phyloP scores from a whole-genome alignment of 805 yeast species.

The Pichia exigua region DNA sequence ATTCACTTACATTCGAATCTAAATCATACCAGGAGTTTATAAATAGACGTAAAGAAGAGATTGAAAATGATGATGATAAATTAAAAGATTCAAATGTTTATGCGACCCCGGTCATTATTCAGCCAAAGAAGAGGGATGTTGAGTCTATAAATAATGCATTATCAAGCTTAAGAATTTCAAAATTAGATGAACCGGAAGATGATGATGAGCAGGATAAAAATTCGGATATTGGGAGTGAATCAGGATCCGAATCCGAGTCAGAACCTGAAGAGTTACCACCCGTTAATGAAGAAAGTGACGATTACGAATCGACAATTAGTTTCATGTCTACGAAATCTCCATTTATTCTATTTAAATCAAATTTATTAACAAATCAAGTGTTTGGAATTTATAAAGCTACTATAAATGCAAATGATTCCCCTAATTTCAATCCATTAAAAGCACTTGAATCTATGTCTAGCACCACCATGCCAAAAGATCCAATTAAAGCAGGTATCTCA shows the following conservation, averaged over 20 bases:
- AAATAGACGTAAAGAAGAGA: constrained; percentile 13
- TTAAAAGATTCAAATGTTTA: neutral
- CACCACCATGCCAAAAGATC: constrained; percentile 9
- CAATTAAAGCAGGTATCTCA: constrained; percentile 36
- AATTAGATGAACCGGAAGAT: constrained; percentile 1
- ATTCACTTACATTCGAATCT: constrained; percentile 35
- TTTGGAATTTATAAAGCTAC: constrained; percentile 64
- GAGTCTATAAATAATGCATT: neutral
- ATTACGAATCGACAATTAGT: constrained; percentile 34
- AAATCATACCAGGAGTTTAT: constrained; percentile 16
- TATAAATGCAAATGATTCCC: constrained; percentile 34
- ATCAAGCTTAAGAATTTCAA: constrained; percentile 1
- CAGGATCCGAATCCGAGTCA: constrained; percentile 33
- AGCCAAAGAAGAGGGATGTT: constrained; percentile 11
- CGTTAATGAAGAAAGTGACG: neutral
- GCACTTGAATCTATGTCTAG: constrained; percentile 27
- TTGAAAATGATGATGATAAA: neutral
- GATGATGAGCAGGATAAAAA: constrained; percentile 37
- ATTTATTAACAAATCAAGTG: constrained; percentile 24
- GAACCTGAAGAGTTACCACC: neutral
- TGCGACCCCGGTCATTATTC: constrained; percentile 1
- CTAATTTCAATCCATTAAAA: constrained; percentile 40
- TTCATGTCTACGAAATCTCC: constrained; percentile 68
- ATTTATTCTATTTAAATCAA: constrained; percentile 48
- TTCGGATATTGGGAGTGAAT: constrained; percentile 25